Base-by-base conservation (phyloP, 164 flowering plant species). In the Chimonanthus salicifolius region DNA sequence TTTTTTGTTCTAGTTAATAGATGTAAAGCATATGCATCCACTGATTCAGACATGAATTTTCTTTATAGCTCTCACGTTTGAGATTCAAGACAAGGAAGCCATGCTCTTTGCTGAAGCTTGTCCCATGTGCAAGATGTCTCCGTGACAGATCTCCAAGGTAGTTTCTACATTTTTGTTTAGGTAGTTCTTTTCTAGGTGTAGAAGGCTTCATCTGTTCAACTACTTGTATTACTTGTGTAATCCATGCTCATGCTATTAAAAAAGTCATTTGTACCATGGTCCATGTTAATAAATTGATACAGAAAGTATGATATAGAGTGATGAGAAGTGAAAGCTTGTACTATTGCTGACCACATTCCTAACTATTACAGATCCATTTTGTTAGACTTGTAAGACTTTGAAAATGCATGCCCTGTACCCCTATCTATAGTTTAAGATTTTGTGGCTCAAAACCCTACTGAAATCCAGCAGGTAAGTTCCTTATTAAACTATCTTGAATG, bases 71-170 rank as follows among this genome's bases (percentile, higher is more conserved):
- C 49, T 77, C 84, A 71, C 84, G 67, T 69, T 79, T 76, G 70
- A 76, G 80, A 62, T 51, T 69, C 50, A 73, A 76, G 70, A 71
- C 81, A n/a, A 66, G 81, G 74, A 77, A 75, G 47, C 71, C 82
- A 20, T 81, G 82, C 21, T 80, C 81, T 64, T 71, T 82, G 47
- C 50, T 77, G 71, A 80, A 80, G 79, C 78, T 82, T 8, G 77
- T 80, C 16, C 49, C 84, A 4, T 82, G 84, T 58, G 77, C 60
- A 60, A 80, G 75, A 80, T 82, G 81, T 58, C 74, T 77, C 50
- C 75, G 76, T 77, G 67, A 67, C 49, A 82, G 74, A 71, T 80
- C 82, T 75, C 79, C 80, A 68, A 77, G 80, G 78, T 82, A 77
- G 74, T 64, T 48, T 73, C 62, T 65, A 20, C 20, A 49, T 45